phyloP scores from a whole-genome alignment of 2,329 filamentous ascomycete genomes.

The Onygena corvina region DNA sequence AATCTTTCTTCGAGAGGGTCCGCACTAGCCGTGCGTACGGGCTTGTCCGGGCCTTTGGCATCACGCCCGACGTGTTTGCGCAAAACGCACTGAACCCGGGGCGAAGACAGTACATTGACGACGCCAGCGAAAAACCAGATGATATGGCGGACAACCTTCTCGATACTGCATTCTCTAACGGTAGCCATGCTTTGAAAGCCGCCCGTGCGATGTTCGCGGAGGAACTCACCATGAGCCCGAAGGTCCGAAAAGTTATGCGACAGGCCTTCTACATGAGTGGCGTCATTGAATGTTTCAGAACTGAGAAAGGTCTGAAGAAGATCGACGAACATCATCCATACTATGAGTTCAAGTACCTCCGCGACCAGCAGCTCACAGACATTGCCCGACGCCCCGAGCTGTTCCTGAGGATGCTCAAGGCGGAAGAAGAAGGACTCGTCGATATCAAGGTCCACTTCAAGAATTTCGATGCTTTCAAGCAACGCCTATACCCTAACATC shows the following conservation, averaged over 20 bases:
- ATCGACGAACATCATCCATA: conserved; percentile 94
- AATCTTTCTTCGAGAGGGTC: conserved; percentile 70
- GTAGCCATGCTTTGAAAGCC: conserved; percentile 61
- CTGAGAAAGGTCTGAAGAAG: conserved; percentile 82
- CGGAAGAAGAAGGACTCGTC: conserved; percentile 84
- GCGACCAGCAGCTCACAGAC: conserved; percentile 73
- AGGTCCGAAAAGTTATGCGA: conserved; percentile 78
- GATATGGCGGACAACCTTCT: conserved; percentile 74
- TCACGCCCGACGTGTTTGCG: conserved; percentile 76
- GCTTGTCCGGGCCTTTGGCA: conserved; percentile 79
- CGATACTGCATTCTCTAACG: conserved; percentile 60
- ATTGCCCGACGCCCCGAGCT: conserved; percentile 75
- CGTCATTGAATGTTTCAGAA: conserved; percentile 74
- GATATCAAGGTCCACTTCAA: conserved; percentile 72
- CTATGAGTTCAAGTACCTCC: conserved; percentile 94
- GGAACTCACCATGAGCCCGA: conserved; percentile 75
- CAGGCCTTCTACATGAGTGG: conserved; percentile 72
- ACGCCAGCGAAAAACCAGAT: conserved; percentile 65
- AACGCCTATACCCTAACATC: conserved; percentile 68
- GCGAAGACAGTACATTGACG: conserved; percentile 71
- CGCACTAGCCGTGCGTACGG: conserved; percentile 67
- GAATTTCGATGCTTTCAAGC: conserved; percentile 62
- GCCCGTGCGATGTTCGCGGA: conserved; percentile 84
- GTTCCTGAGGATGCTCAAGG: conserved; percentile 94
- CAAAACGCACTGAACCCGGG: conserved; percentile 71